Base-by-base conservation (phyloP, 2,329 filamentous ascomycete genomes). In the Cytospora piceicola region DNA sequence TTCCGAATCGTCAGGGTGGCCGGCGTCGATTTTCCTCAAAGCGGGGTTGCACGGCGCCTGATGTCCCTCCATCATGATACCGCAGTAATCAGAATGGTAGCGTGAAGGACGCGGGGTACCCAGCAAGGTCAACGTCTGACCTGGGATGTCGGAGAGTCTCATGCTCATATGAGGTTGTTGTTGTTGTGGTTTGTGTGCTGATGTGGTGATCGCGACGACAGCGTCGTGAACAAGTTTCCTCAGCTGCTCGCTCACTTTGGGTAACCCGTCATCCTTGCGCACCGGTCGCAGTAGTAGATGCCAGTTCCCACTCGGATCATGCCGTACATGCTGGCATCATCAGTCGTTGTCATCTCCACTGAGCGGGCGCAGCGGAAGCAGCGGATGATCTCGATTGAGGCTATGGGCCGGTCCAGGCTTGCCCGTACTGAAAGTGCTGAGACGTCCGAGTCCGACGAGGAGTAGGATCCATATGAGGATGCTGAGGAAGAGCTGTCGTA, bases 241-340 rank as follows among this genome's bases (percentile, higher is more conserved):
- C 36, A 6, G 30, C n/a, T 11, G 1, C 30, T 49, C 46, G 53
- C 71, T 84, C 82, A 88, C 53, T 63, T 63, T 74, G 83, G 85
- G 76, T 88, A 89, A 71, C 87, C 87, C 36, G 87, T 85, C 74
- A 87, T 85, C 73, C 82, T 84, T 67, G 87, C 87, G 73, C 87
- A 90, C 42, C 85, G 81, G 66, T 83, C 80, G 77, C 87, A 89
- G 76, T 90, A 89, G 78, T 89, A 89, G 67, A 89, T 83, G 75
- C 88, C 88, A 75, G 85, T 84, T 2, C 86, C 85, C 68, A 89
- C 86, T 72, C 84, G 82, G 17, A 90, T 83, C 87, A 90, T 90
- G 68, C 86, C 87, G 65, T 79, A 84, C 53, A 83, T 79, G 69
- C 77, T 79, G 58, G 82, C 79, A 75, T 88, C 85, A 74, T 88